Percentiles rank a stretch among this genome's conserved stretches.
phyloP scores from a whole-genome alignment of 306 rosid species.

The Pterocarpus santalinus region DNA sequence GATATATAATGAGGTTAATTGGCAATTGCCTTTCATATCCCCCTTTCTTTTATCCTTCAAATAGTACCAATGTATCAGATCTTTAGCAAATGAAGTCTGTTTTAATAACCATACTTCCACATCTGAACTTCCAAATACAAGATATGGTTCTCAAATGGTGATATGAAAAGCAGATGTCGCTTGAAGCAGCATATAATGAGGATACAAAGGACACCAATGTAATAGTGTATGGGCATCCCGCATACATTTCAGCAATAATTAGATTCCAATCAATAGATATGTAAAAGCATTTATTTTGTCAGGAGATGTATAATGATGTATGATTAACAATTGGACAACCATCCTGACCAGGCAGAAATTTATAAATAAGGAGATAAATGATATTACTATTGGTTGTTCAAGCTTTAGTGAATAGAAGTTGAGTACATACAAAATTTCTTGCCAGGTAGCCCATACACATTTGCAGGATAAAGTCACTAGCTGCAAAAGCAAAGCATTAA shows the following conservation, averaged over 20 bases:
- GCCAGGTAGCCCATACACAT: constrained; percentile 74
- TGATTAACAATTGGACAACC: constrained; percentile 31
- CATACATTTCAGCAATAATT: background rate
- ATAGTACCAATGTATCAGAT: background rate
- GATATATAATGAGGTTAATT: background rate
- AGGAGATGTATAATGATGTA: background rate
- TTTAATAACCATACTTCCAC: background rate
- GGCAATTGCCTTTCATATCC: background rate
- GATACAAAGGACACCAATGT: constrained; percentile 9
- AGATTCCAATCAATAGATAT: background rate
- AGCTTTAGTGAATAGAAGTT: constrained; percentile 34
- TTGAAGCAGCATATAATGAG: background rate
- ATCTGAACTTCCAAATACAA: constrained; percentile 13
- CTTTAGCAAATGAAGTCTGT: background rate
- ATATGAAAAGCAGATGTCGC: background rate
- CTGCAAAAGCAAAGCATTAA: constrained; percentile 61
- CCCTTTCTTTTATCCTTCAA: background rate
- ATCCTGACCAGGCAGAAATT: background rate
- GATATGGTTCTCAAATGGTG: background rate
- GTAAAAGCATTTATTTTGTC: constrained; percentile 10
- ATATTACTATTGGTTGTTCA: constrained; percentile 33
- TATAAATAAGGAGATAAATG: constrained; percentile 17
- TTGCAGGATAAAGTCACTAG: constrained; percentile 57
- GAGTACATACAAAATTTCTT: constrained; percentile 79
- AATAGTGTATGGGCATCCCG: background rate